Conservation (phyloP, 2,329 filamentous ascomycete species). For the Hypomyces rosellus region DNA sequence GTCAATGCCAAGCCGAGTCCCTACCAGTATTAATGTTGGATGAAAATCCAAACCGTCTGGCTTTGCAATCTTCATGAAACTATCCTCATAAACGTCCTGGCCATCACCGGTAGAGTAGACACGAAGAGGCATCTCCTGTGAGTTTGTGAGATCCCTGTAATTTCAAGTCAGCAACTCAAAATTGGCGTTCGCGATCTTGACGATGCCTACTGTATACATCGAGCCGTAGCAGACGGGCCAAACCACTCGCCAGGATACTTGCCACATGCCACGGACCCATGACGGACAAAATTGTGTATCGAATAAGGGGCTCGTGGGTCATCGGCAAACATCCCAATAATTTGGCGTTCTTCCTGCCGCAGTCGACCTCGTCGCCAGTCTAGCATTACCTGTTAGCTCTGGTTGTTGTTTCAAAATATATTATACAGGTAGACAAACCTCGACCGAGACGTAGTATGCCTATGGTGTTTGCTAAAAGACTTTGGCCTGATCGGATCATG, state of each 20-base stretch:
- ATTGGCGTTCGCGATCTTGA: conserved; percentile 7
- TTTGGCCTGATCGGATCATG: conserved; percentile 97
- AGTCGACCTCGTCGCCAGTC: conserved; percentile 68
- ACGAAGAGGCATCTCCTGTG: conserved; percentile 57
- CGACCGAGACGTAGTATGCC: conserved; percentile 67
- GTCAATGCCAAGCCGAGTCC: conserved; percentile 85
- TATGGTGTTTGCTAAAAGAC: conserved; percentile 81
- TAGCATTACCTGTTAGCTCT: conserved; percentile 18
- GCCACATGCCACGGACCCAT: conserved; percentile 79
- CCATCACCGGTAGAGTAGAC: conserved; percentile 89
- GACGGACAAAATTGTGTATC: conserved; percentile 86
- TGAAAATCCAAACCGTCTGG: conserved; percentile 60
- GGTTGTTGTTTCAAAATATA: not conserved
- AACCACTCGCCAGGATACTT: conserved; percentile 99
- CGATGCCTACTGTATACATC: conserved; percentile 76
- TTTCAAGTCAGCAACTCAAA: not conserved
- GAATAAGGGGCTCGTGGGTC: conserved; percentile 82
- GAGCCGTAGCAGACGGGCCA: conserved; percentile 90
- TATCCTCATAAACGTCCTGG: conserved; percentile 88
- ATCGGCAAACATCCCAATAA: conserved; percentile 82
- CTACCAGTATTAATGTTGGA: conserved; percentile 83
- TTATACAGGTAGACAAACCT: conserved; percentile 44
- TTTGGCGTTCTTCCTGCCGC: conserved; percentile 55
- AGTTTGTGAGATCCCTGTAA: conserved; percentile 64
- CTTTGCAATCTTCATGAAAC: conserved; percentile 71